Conservation (phyloP, 108 stramenopile genomes). For the Pseudonitzschia multistriata region DNA sequence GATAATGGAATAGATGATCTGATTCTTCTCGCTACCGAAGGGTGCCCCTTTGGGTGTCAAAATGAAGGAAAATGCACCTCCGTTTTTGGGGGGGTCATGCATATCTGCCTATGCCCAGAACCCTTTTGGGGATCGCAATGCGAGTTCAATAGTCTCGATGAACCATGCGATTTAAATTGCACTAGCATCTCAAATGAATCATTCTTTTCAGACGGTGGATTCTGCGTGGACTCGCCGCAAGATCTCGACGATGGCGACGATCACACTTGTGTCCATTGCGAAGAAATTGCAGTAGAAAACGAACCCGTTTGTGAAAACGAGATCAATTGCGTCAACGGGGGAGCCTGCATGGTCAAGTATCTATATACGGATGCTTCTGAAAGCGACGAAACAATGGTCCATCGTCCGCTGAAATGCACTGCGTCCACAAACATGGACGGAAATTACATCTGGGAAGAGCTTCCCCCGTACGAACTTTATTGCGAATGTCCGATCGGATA, state of each 20-base stretch:
- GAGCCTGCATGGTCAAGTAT: slow-evolving; percentile 2
- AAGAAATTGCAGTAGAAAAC: not conserved
- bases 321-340: not conserved
- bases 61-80: slow-evolving; percentile 10
- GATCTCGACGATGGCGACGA: not conserved
- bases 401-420: not conserved
- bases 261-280: slow-evolving; percentile 3
- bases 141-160: not conserved
- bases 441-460: not conserved
- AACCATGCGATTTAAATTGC: slow-evolving; percentile 7
- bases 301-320: not conserved
- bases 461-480: not conserved
- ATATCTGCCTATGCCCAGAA: slow-evolving; percentile 1
- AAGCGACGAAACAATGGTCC: not conserved
- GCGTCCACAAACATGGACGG: not conserved
- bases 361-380: not conserved
- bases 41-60: slow-evolving; percentile 3
- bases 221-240: not conserved
- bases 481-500: slow-evolving; percentile 2
- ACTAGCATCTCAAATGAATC: not conserved
- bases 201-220: not conserved
- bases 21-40: not conserved
- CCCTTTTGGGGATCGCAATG: slow-evolving; percentile 7
- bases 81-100: not conserved
- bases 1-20: not conserved